Conservation (phyloP, 306 rosid species). For the Sesbania bispinosa region DNA sequence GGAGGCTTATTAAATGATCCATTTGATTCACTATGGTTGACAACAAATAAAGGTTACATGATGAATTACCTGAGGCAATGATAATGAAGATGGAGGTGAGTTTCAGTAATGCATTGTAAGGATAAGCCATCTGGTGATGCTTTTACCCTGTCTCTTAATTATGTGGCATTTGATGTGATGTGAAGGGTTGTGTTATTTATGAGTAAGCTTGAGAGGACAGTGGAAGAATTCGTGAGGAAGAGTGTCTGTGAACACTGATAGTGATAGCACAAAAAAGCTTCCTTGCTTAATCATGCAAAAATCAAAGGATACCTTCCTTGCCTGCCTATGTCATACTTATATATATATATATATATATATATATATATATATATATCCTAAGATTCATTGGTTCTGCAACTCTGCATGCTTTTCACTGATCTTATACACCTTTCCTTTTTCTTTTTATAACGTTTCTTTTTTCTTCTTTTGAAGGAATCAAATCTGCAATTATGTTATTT, state of each 20-base stretch:
- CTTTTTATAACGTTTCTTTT: neutral
- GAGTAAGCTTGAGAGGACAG: constrained; percentile 1
- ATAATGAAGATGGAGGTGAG: constrained; percentile 35
- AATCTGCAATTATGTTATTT: neutral
- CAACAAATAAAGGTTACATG: neutral
- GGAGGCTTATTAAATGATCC: too few relatives aligned
- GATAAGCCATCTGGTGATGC: constrained; percentile 24
- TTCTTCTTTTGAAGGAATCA: neutral
- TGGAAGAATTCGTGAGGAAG: constrained; percentile 41
- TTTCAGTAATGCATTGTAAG: neutral
- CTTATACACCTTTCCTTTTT: neutral
- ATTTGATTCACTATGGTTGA: too few relatives aligned
- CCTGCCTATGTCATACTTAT: constrained; percentile 4
- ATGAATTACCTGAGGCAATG: constrained; percentile 31
- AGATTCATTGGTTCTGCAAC: neutral
- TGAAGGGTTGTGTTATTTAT: constrained; percentile 17
- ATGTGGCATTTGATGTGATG: constrained; percentile 13
- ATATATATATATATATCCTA: too few relatives aligned
- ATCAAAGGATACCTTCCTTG: constrained; percentile 39
- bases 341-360: too few relatives aligned
- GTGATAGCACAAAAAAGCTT: constrained; percentile 32
- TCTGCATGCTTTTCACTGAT: constrained; percentile 7
- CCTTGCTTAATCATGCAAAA: constrained; percentile 12
- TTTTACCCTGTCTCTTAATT: neutral
- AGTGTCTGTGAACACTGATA: constrained; percentile 20